phyloP scores from a whole-genome alignment of 768 basidiomycete species.

The Hortiboletus flavorubellus region DNA sequence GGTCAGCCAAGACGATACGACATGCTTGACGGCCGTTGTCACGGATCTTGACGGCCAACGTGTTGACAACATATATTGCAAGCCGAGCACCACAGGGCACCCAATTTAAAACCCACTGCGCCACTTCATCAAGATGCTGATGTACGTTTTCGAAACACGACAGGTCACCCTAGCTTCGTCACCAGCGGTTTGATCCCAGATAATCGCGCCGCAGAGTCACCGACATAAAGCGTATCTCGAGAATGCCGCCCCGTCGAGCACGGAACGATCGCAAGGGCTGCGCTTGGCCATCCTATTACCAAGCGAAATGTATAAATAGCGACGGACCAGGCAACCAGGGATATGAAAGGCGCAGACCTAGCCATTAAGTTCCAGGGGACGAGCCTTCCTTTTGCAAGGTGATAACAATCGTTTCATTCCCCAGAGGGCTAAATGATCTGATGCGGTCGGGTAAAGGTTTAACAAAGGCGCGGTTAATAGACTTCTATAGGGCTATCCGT shows the following conservation, averaged over 20 bases:
- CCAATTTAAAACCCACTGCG: conserved; percentile 4
- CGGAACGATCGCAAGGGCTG: conserved; percentile 14
- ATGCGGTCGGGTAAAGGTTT: conserved; percentile 18
- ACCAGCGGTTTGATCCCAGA: conserved; percentile 4
- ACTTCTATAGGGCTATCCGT: conserved; percentile 21
- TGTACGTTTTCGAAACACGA: conserved; percentile 16
- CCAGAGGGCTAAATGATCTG: conserved; percentile 21
- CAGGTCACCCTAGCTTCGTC: conserved; percentile 3
- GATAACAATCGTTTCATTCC: conserved; percentile 17
- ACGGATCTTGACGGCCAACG: conserved; percentile 8
- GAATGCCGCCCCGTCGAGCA: conserved; percentile 18
- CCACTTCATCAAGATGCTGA: conserved; percentile 18
- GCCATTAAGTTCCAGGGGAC: conserved; percentile 10
- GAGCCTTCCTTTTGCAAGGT: conserved; percentile 11
- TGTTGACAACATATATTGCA: conserved; percentile 3
- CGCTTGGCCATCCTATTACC: background rate
- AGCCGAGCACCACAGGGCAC: conserved; percentile 2
- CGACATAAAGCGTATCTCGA: conserved; percentile 13
- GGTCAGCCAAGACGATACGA: background rate
- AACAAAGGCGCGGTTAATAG: conserved; percentile 21
- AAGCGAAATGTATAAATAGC: conserved; percentile 1
- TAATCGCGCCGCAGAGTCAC: conserved; percentile 23
- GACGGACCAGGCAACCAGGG: background rate
- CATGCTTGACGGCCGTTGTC: conserved; percentile 3
- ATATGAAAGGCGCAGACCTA: conserved; percentile 10